Evolutionary conservation across 2,329 filamentous ascomycete species (phyloP).

Genomic region (Aspergillus sp.): DNA sequence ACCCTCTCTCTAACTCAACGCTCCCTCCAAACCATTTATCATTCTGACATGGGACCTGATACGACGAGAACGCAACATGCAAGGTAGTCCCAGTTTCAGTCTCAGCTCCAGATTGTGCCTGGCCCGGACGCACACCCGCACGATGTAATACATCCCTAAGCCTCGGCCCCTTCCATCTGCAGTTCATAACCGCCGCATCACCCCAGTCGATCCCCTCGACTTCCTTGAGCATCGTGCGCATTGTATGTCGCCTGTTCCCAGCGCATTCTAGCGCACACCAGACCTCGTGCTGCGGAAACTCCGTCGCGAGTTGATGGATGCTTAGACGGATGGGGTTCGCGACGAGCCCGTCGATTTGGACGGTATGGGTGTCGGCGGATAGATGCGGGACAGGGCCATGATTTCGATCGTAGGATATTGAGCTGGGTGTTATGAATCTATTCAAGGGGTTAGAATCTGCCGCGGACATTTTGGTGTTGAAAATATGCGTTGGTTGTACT

Average conservation of each 20-base stretch:
- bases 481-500: background rate
- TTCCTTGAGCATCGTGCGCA: slow-evolving; percentile 60
- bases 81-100: slow-evolving; percentile 14
- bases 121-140: slow-evolving; percentile 42
- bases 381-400: slow-evolving; percentile 56
- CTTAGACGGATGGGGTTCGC: slow-evolving; percentile 45
- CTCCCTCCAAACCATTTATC: slow-evolving; percentile 60
- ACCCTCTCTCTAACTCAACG: slow-evolving; percentile 50
- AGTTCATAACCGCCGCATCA: slow-evolving; percentile 62
- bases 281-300: slow-evolving; percentile 55
- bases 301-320: slow-evolving; percentile 46
- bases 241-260: slow-evolving; percentile 61
- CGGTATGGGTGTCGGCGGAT: slow-evolving; percentile 38
- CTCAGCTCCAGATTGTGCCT: too few species aligned
- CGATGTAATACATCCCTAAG: slow-evolving; percentile 53
- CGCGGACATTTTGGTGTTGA: background rate
- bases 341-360: slow-evolving; percentile 54
- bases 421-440: slow-evolving; percentile 55
- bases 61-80: slow-evolving; percentile 59
- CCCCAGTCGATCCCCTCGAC: slow-evolving; percentile 62
- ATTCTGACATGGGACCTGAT: slow-evolving; percentile 54
- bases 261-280: slow-evolving; percentile 61
- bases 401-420: slow-evolving; percentile 57
- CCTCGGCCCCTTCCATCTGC: slow-evolving; percentile 55
- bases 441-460: background rate